Base-by-base conservation (phyloP, 225 moss, liverwort and hornwort species). In the Physcomitrium patens region DNA sequence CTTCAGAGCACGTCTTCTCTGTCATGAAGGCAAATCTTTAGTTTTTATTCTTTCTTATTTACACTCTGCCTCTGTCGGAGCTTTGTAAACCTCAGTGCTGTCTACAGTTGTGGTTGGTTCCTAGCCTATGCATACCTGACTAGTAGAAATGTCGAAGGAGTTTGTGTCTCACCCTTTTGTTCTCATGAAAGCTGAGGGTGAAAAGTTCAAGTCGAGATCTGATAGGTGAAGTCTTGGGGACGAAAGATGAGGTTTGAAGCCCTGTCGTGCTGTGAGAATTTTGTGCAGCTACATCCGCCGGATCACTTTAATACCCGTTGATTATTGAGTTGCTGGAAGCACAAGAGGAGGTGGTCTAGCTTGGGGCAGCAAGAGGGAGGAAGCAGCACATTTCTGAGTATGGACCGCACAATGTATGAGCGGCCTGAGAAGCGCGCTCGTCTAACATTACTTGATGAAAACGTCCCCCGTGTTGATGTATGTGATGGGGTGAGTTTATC, bases 191-290 rank as follows among this genome's bases (percentile, higher is more conserved):
- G 27, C 55, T 12, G 28, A 51, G 60, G 37, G 60, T 60, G 69
- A 46, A 66, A 62, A 57, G 55, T 27, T 63, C 24, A 44, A 56
- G 79, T 57, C 24, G 27, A 9, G 61, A 31, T n/a, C 18, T 55
- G 24, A 51, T 22, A 57, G 57, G 68, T 41, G 66, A 60, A 72
- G 52, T 72, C 10, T 78, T 24, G 23, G 67, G 31, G 65, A 59
- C 41, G 45, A 70, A 70, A 75, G 75, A 70, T 65, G 80, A 80
- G 69, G 80, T 80, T 80, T 80, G 80, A 80, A 80, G 69, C 69
- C 69, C 57, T 75, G 80, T 75, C 63, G 74, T 80, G 63, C 80
- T 69, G 63, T 75, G 80, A 80, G 75, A 80, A 75, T 80, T 37
- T 56, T 80, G 56, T 75, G 75, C 80, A 80, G 80, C 80, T 69